Percentiles rank a stretch among this genome's conserved stretches.
Conservation (phyloP, 2,329 filamentous ascomycete species). For the Colletotrichum echinochloae region DNA sequence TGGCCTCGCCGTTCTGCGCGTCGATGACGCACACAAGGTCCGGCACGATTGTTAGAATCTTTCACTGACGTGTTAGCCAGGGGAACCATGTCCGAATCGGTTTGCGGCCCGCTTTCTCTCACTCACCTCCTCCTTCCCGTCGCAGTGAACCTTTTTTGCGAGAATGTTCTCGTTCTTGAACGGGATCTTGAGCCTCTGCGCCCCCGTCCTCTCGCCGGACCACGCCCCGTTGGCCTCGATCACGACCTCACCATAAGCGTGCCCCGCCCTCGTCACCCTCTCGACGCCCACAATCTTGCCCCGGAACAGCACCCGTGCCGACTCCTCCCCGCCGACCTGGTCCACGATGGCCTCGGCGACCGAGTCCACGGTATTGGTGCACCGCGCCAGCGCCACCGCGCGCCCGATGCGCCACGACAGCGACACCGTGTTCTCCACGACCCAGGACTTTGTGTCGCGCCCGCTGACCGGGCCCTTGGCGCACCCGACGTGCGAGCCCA, state of each 20-base stretch:
- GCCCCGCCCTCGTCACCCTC: constrained; percentile 65
- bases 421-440: constrained; percentile 59
- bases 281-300: constrained; percentile 74
- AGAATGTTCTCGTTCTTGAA: constrained; percentile 82
- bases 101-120: neutral
- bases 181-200: constrained; percentile 67
- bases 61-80: constrained; percentile 44
- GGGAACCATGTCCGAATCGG: neutral
- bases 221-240: constrained; percentile 60
- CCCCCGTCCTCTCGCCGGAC: constrained; percentile 47
- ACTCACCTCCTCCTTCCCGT: constrained; percentile 48
- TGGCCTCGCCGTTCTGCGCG: constrained; percentile 65
- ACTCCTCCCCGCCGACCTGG: constrained; percentile 65
- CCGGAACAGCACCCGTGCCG: constrained; percentile 68
- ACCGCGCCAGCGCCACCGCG: constrained; percentile 43
- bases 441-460: constrained; percentile 62
- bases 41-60: constrained; percentile 65
- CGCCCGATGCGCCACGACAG: constrained; percentile 57
- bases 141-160: constrained; percentile 54
- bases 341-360: constrained; percentile 70
- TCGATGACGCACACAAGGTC: constrained; percentile 69
- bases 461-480: constrained; percentile 63
- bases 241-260: constrained; percentile 70
- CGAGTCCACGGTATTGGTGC: constrained; percentile 57
- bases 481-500: constrained; percentile 65